Evolutionary conservation across 139 green algal species (phyloP).

Genomic region (Chlorella sorokiniana): DNA sequence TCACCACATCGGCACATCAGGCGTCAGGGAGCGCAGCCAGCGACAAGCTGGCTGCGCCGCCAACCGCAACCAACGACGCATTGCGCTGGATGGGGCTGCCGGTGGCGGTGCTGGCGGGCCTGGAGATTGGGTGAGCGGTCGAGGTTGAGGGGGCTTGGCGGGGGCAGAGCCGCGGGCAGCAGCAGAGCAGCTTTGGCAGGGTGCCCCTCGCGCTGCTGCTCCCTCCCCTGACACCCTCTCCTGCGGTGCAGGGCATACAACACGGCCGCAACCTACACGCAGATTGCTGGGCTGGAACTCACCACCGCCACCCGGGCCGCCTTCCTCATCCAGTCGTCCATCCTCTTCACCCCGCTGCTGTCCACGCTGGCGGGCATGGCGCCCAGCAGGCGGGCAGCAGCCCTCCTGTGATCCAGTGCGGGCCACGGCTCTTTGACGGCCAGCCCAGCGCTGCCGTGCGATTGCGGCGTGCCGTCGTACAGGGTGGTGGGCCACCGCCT

Average conservation of each 20-base stretch:
- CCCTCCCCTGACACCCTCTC: too few relatives aligned
- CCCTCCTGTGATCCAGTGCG: neutral
- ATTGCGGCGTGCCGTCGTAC: too few relatives aligned
- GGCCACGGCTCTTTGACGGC: neutral
- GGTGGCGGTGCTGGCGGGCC: constrained; percentile 1
- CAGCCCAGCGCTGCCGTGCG: neutral
- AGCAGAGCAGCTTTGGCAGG: too few relatives aligned
- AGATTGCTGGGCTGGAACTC: neutral
- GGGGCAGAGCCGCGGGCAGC: too few relatives aligned
- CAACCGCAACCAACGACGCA: neutral
- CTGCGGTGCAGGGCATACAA: neutral
- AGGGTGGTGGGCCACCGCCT: too few relatives aligned
- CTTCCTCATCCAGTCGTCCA: constrained; percentile 48
- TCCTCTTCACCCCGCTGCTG: constrained; percentile 42
- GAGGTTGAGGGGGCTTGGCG: too few relatives aligned
- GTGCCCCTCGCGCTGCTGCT: too few relatives aligned
- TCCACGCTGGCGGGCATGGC: neutral
- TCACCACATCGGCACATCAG: neutral
- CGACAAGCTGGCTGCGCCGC: too few relatives aligned
- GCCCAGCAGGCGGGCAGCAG: neutral
- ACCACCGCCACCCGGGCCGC: constrained; percentile 35
- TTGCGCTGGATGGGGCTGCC: constrained; percentile 5
- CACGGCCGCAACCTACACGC: neutral
- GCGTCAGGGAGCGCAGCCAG: neutral
- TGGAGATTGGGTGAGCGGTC: constrained; percentile 23